Base-by-base conservation (phyloP, 192 early-diverging fungal species). In the Coemansia sp. region DNA sequence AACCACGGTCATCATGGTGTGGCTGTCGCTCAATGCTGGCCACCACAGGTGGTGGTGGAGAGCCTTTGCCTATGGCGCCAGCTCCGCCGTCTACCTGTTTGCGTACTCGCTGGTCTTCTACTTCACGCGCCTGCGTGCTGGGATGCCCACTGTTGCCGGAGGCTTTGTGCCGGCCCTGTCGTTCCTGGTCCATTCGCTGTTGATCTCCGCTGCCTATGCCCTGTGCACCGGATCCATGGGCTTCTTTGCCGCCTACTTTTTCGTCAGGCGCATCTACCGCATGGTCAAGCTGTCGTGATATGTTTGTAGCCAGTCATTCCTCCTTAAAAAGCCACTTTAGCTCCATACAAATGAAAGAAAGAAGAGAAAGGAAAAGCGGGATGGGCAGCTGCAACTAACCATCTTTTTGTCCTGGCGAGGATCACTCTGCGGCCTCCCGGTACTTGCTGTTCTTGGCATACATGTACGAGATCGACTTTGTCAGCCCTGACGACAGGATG, bases 31-130 rank as follows among this genome's bases (percentile, higher is more conserved):
- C 8, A 82, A 81, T 62, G 59, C 71, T 15, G 83, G 89, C 57
- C 80, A 94, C 59, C 93, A 92, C 68, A 82, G 83, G 44, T 95
- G 94, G 92, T 95, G 94, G 94, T 98, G 96, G 96, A 74, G 89
- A 47, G 85, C 91, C 6, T 96, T 94, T 78, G 81, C 89, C 15
- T 87, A 90, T 6, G 84, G 87, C 8, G 92, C 83, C 11, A 86
- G 87, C 50, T 91, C 86, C 9, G 84, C 87, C 10, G 42, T 89
- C 55, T 96, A 94, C 74, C 85, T 94, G 34, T 91, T 92, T 66
- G 68, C 87, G 37, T 95, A 95, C 79, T 79, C 89, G 41, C 79
- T 91, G 59, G 69, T 84, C 47, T 96, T 90, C 68, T 89, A 88
- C 72, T 77, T 81, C 23, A 90, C 84, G 13, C 75, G 83, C 22